Evolutionary conservation across 2,329 filamentous ascomycete species (phyloP).

Genomic region (Hypoxylon sp.): DNA sequence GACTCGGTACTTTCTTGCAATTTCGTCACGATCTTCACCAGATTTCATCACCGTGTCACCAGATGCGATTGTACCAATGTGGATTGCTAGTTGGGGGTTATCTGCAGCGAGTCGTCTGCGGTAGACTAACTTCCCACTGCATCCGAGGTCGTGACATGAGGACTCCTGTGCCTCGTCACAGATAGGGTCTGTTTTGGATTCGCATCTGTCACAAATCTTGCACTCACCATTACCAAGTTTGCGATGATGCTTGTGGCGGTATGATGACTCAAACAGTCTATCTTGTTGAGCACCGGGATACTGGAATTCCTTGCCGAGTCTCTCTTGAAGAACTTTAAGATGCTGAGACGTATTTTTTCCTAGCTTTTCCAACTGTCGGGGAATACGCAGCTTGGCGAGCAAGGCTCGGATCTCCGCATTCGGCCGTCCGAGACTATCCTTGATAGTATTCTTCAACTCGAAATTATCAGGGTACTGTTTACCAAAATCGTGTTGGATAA

Average conservation of each 20-base stretch:
- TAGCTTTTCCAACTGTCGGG: neutral
- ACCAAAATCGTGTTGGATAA: constrained; percentile 10
- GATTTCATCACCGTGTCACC: constrained; percentile 49
- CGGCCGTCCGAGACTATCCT: constrained; percentile 1
- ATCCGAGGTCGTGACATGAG: neutral
- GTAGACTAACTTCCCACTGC: neutral
- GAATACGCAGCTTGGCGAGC: constrained; percentile 3
- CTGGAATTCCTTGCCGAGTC: neutral
- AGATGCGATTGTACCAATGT: constrained; percentile 51
- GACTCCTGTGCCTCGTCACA: neutral
- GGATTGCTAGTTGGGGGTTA: constrained; percentile 43
- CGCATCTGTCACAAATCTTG: constrained; percentile 9
- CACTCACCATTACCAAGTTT: neutral
- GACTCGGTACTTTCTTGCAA: constrained; percentile 27
- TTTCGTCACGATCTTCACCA: constrained; percentile 39
- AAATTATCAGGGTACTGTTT: constrained; percentile 3
- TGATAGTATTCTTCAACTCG: neutral
- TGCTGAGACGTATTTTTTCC: neutral
- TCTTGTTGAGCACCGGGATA: constrained; percentile 9
- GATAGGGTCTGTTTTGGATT: constrained; percentile 6
- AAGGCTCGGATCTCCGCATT: constrained; percentile 3
- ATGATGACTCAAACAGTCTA: neutral
- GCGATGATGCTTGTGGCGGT: neutral
- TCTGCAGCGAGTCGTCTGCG: constrained; percentile 11
- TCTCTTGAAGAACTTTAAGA: neutral